Evolutionary conservation across 169 alveolate species (phyloP), one percentile per base, ranked within the genome.

Genomic region (Babesia bovis): DNA sequence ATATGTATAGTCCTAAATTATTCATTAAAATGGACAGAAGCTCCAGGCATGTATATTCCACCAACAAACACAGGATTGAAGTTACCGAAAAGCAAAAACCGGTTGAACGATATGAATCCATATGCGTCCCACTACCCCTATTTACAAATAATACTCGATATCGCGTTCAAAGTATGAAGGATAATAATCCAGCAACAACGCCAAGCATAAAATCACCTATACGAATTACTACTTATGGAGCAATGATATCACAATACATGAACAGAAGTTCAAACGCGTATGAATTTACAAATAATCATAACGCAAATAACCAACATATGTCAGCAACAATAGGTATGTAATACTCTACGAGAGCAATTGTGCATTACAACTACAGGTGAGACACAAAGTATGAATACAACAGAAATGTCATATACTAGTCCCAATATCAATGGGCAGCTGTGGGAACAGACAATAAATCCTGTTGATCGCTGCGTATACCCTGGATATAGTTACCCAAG

Each of bases 41-140:
- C 23, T 1, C 32, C 49, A 56, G 12, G 36, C 73, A 63, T 60
- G 73, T 63, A 33, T 63, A 63, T 50, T 63, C 73, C 33, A 45
- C 60, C 19, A 63, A 63, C 25, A 63, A 63, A 36, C 32, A 33
- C 55, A 15, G 10, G 51, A 33, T 56, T 15, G 12, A 56, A 56
- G 19, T 53, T 12, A 44, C n/a, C 2, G 65, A 44, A 25, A 33
- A 3, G 12, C 3, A 25, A 17, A 7, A 32, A 15, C 36, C 10
- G 17, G 17, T 2, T n/a, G 4, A 17, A 53, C 50, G 66, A 15
- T 17, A 19, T n/a, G n/a, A 32, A n/a, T 7, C 66, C 32, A 35
- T n/a, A 44, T 23, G 15, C 2, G 32, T 21, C 28, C 30, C 44
- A 4, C 50, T 56, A 6, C 66, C 49, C 21, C 25, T 56, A 38